Evolutionary conservation across 192 early-diverging fungal species (phyloP).

Genomic region (Coemansia sp.): DNA sequence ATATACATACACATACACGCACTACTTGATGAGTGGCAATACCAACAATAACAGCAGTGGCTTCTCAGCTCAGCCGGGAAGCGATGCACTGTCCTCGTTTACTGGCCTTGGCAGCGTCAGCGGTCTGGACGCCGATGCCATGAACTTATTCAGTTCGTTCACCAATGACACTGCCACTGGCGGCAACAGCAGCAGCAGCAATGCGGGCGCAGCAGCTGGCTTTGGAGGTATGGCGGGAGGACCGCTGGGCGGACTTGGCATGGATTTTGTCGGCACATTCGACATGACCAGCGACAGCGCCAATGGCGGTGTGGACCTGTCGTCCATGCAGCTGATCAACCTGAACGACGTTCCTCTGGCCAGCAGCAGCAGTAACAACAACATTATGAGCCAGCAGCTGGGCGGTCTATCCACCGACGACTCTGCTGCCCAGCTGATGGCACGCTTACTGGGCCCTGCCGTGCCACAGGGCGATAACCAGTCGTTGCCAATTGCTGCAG

Average conservation of each 20-base stretch:
- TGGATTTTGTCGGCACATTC: conserved; percentile 28
- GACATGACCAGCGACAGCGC: conserved; percentile 8
- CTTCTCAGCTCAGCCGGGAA: background rate
- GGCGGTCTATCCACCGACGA: conserved; percentile 3
- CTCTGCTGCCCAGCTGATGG: conserved; percentile 32
- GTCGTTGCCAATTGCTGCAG: background rate
- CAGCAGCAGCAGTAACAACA: background rate
- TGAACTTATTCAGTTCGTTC: conserved; percentile 41
- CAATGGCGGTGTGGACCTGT: conserved; percentile 19
- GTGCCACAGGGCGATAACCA: background rate
- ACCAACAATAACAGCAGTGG: background rate
- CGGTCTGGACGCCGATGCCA: conserved; percentile 24
- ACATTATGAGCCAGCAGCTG: background rate
- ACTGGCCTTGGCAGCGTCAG: conserved; percentile 20
- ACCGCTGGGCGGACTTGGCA: conserved; percentile 32
- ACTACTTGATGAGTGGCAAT: conserved; percentile 11
- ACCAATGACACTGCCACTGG: conserved; percentile 22
- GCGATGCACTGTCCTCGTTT: conserved; percentile 23
- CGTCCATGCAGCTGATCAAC: conserved; percentile 41
- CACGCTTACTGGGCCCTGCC: conserved; percentile 18
- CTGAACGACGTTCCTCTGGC: conserved; percentile 13
- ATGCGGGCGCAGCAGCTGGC: background rate
- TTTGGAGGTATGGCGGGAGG: conserved; percentile 16
- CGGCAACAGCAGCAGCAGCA: background rate
- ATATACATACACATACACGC: background rate